Percentiles rank a stretch among this genome's conserved stretches.
phyloP scores from a whole-genome alignment of 306 rosid species.

The Comarum palustre region DNA sequence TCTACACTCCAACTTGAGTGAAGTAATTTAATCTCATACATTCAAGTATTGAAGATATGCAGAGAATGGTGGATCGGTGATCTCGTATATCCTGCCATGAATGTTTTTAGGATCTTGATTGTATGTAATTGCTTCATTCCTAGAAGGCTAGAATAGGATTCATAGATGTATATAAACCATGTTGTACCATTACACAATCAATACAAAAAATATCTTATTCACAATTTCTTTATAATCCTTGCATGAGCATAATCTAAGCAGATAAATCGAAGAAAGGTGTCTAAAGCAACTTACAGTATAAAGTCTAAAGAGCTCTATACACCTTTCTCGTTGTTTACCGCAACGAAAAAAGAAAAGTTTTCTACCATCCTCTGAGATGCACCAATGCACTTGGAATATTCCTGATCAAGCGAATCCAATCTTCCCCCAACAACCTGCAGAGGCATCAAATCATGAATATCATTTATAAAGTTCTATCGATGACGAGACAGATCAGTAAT shows the following conservation, averaged over 20 bases:
- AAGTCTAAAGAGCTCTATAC: slow-evolving; percentile 2
- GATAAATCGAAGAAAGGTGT: not conserved
- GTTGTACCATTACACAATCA: no score
- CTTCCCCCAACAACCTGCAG: slow-evolving; percentile 28
- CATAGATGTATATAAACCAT: no score
- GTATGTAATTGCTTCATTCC: no score
- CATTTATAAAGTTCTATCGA: not conserved
- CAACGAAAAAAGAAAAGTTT: not conserved
- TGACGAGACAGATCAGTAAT: not conserved
- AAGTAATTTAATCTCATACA: no score
- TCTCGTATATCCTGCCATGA: no score
- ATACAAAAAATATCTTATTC: no score
- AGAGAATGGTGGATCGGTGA: no score
- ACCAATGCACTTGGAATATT: not conserved
- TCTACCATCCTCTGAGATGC: slow-evolving; percentile 11
- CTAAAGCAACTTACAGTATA: not conserved
- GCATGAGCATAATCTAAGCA: slow-evolving; percentile 17
- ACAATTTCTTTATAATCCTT: no score
- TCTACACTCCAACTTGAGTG: no score
- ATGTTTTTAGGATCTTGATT: no score
- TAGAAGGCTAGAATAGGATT: no score
- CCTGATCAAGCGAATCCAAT: slow-evolving; percentile 18
- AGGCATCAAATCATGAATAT: not conserved
- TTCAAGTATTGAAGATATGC: no score
- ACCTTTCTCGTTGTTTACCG: not conserved